Evolutionary conservation across 768 basidiomycete genomes (phyloP), one percentile per base, ranked within the genome.

Genomic region (Auricularia heimuer): DNA sequence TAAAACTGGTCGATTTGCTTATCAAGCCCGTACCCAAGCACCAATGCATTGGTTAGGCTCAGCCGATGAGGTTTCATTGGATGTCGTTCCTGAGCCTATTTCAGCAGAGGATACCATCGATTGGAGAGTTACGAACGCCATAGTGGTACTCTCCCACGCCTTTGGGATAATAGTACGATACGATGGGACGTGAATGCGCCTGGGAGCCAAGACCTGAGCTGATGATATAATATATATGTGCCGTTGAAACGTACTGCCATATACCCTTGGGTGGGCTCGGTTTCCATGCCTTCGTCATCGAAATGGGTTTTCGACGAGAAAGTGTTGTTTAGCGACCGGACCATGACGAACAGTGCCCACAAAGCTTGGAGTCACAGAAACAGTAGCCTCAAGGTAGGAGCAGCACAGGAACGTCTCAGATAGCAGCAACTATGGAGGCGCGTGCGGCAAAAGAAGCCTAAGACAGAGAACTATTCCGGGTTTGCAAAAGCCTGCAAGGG

Each of bases 21-120:
- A 79, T 98, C 94, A 16, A 99, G 79, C 16, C 94, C 96, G 72
- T 98, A 99, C 0, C 95, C 96, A 76, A 96, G 84, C 12, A 98
- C 95, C 60, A 99, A 83, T 1, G 94, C 88, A 69, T 98, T 99
- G 18, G 97, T 98, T 63, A 99, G 76, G 2, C 96, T 94, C n/a
- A 99, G 77, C 33, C 96, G 83, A 70, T 97, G 94, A 3, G 96
- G 96, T 75, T 98, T 97, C 96, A 99, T 99, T 2, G 96, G 96
- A 77, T 99, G 96, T 61, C 89, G 85, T 83, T 97, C 94, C 96
- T 98, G 69, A 54, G 65, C 62, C 33, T 47, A 35, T 51, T 54
- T 35, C 54, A 54, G 65, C 33, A 62, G 36, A 54, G 56, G 44
- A 21, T 6, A 29, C 35, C 14, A 7, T 18, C 18, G 37, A 11